Conservation (phyloP, 257 asterid species). For the Solanum habrochaites region DNA sequence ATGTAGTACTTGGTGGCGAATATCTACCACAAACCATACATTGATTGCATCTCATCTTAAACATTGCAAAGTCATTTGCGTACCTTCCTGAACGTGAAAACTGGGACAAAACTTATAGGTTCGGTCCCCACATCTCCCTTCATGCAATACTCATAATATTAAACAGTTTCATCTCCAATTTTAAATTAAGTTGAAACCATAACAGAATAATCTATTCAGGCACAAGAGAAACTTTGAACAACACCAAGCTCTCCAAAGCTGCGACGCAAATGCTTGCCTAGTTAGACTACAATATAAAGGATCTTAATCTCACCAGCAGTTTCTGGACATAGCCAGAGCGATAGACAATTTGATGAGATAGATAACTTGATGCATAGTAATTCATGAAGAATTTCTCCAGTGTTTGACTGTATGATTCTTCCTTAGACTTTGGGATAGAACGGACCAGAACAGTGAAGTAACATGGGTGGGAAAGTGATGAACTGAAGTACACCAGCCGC, state of each 20-base stretch:
- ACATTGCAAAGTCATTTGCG: not conserved
- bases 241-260: not conserved
- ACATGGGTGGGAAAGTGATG: constrained; percentile 13
- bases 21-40: not conserved
- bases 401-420: constrained; percentile 5
- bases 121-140: not conserved
- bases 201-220: not conserved
- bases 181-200: not conserved
- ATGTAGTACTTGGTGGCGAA: not conserved
- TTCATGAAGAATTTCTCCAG: constrained; percentile 20
- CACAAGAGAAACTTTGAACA: not conserved
- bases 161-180: not conserved
- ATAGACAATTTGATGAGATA: constrained; percentile 27
- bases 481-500: constrained; percentile 10
- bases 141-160: not conserved
- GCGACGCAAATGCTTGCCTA: not conserved
- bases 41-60: not conserved
- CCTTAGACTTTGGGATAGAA: constrained; percentile 17
- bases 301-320: constrained; percentile 19
- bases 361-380: constrained; percentile 23
- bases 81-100: not conserved
- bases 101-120: not conserved
- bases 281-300: not conserved
- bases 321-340: constrained; percentile 10
- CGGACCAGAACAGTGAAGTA: constrained; percentile 33